Evolutionary conservation across 2,329 filamentous ascomycete genomes (phyloP).

Genomic region (Colletotrichum falcatum): DNA sequence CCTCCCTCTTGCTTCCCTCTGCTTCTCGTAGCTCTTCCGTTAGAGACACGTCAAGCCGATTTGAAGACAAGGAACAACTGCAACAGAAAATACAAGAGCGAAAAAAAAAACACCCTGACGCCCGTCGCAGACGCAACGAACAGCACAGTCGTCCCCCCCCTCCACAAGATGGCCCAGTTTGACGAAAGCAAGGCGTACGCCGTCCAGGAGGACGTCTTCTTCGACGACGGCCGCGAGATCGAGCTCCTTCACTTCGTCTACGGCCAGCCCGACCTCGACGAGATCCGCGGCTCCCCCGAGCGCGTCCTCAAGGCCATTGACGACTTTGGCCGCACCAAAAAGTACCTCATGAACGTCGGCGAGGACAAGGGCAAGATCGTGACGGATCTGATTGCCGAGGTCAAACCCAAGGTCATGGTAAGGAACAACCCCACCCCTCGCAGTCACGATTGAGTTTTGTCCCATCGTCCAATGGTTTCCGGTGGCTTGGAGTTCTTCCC

Average conservation of each 20-base stretch:
- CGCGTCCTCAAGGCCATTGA: slow-evolving; percentile 78
- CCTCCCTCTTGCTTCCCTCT: neutral
- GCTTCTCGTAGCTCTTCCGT: neutral
- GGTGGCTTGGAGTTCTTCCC: neutral
- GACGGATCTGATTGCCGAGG: slow-evolving; percentile 73
- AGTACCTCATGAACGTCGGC: slow-evolving; percentile 85
- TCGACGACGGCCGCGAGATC: slow-evolving; percentile 79
- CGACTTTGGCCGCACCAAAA: slow-evolving; percentile 70
- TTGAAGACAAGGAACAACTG: neutral
- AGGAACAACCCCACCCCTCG: slow-evolving; percentile 8
- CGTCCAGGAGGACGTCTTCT: slow-evolving; percentile 59
- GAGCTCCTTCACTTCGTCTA: slow-evolving; percentile 79
- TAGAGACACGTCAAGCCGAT: neutral
- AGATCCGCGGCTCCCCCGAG: slow-evolving; percentile 72
- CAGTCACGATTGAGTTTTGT: neutral
- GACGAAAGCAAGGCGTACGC: slow-evolving; percentile 55
- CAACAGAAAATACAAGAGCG: too few relatives aligned
- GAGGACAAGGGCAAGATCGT: slow-evolving; percentile 80
- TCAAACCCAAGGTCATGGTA: slow-evolving; percentile 75
- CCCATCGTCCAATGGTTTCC: neutral
- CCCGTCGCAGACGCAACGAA: too few relatives aligned
- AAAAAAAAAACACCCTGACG: neutral
- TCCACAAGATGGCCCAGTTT: slow-evolving; percentile 46
- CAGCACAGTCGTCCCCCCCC: too few relatives aligned
- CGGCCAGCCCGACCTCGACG: slow-evolving; percentile 68